Percentiles rank a stretch among this genome's conserved stretches.
Evolutionary conservation across 148 eudicot species (phyloP).

Genomic region (Silene uniflora): DNA sequence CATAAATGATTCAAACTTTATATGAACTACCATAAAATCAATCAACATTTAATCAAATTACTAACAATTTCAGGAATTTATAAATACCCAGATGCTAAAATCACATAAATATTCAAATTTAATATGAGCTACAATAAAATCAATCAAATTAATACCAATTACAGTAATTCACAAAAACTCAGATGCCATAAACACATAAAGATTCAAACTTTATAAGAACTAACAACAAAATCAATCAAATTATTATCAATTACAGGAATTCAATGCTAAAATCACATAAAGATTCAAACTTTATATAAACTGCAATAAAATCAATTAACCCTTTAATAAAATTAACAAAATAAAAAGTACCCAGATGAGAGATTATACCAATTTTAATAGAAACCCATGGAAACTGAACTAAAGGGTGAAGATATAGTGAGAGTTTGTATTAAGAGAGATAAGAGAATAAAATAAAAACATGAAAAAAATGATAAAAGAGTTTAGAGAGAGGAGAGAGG

Average conservation of each 20-base stretch:
- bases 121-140: not conserved
- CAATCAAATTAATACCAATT: not conserved
- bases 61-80: not conserved
- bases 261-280: conserved; percentile 2
- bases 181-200: conserved; percentile 10
- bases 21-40: not conserved
- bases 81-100: conserved; percentile 11
- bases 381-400: conserved; percentile 12
- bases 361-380: conserved; percentile 14
- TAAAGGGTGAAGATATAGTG: not conserved
- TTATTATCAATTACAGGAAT: not conserved
- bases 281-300: conserved; percentile 6
- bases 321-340: conserved; percentile 5
- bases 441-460: not conserved
- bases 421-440: conserved; percentile 14
- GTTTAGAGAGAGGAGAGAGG: not conserved
- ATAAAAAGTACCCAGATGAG: not conserved
- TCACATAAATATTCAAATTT: conserved; percentile 3
- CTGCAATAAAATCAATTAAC: not conserved
- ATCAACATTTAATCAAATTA: conserved; percentile 7
- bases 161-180: not conserved
- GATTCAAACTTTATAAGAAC: conserved; percentile 6
- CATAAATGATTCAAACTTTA: conserved; percentile 6
- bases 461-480: not conserved
- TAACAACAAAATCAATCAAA: not conserved